These are phyloP conservation scores for Penicillium vulpinum DNA, from an alignment of 2,329 filamentous ascomycete genomes.

Conservation along the genomic window DNA sequence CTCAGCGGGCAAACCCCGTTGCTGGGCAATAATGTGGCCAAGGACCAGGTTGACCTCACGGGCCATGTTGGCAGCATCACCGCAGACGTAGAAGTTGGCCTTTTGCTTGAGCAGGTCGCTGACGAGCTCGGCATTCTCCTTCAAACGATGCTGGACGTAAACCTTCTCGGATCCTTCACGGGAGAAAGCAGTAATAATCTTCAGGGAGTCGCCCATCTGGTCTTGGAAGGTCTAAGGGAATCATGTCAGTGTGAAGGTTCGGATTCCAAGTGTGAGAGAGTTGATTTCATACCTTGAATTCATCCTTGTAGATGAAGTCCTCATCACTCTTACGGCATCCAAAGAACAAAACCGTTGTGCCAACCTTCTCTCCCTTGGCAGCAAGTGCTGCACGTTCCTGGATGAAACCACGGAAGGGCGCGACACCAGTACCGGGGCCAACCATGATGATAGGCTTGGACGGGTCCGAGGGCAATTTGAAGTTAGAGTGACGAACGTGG, in stretches of 20 bases:
- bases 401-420: slow-evolving; percentile 91
- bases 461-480: slow-evolving; percentile 95
- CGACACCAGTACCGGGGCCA: slow-evolving; percentile 93
- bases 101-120: slow-evolving; percentile 80
- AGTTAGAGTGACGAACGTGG: slow-evolving; percentile 96
- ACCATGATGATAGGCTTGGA: slow-evolving; percentile 94
- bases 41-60: slow-evolving; percentile 88
- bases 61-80: slow-evolving; percentile 96
- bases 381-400: slow-evolving; percentile 88
- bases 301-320: slow-evolving; percentile 87
- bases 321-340: slow-evolving; percentile 85
- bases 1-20: slow-evolving; percentile 75
- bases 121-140: slow-evolving; percentile 78
- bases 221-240: slow-evolving; percentile 72
- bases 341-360: slow-evolving; percentile 88
- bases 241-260: slow-evolving; percentile 26
- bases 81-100: slow-evolving; percentile 97
- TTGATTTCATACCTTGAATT: slow-evolving; percentile 76
- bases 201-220: slow-evolving; percentile 81
- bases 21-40: slow-evolving; percentile 79
- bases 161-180: slow-evolving; percentile 83
- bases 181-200: slow-evolving; percentile 93
- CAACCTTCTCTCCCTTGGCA: slow-evolving; percentile 76
- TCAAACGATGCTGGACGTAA: slow-evolving; percentile 91
- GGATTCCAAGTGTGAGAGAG: neutral